A percentile compares a stretch with the other conserved stretches of the same genome.
Evolutionary conservation across 148 eudicot species (phyloP).

Genomic region (Fagopyrum esculentum): DNA sequence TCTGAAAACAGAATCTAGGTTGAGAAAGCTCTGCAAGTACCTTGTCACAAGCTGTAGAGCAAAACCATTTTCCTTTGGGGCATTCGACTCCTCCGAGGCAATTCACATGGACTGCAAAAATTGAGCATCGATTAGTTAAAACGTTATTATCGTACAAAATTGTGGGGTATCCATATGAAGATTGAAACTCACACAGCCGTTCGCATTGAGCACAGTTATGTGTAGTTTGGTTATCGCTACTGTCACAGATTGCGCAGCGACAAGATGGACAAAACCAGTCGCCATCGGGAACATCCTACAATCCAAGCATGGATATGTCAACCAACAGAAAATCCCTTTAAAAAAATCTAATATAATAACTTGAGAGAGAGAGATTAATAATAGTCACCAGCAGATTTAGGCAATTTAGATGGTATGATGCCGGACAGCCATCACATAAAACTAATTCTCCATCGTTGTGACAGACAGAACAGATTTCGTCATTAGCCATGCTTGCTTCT

Average conservation of each 20-base stretch:
- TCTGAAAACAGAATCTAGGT: no score
- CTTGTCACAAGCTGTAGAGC: slow-evolving; percentile 58
- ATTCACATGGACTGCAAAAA: slow-evolving; percentile 46
- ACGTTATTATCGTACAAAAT: neutral
- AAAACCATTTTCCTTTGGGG: slow-evolving; percentile 53
- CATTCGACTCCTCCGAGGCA: slow-evolving; percentile 37
- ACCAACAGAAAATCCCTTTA: neutral
- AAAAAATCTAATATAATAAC: neutral
- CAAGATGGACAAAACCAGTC: slow-evolving; percentile 93
- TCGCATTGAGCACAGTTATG: slow-evolving; percentile 69
- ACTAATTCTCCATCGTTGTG: slow-evolving; percentile 77
- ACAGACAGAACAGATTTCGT: slow-evolving; percentile 92
- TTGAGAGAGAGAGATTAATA: slow-evolving; percentile 3
- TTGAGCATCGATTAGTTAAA: no score
- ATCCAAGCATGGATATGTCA: neutral
- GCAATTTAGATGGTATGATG: slow-evolving; percentile 90
- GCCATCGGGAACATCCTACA: slow-evolving; percentile 71
- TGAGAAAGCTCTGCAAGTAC: slow-evolving; percentile 26
- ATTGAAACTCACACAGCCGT: slow-evolving; percentile 49
- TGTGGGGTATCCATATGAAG: neutral
- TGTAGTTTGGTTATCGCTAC: slow-evolving; percentile 25
- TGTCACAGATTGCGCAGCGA: slow-evolving; percentile 69
- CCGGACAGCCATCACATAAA: slow-evolving; percentile 76
- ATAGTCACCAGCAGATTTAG: slow-evolving; percentile 76
- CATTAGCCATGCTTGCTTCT: slow-evolving; percentile 38